Conservation (phyloP, 1,284 basidiomycete genomes). For the Inonotus obliquus region DNA sequence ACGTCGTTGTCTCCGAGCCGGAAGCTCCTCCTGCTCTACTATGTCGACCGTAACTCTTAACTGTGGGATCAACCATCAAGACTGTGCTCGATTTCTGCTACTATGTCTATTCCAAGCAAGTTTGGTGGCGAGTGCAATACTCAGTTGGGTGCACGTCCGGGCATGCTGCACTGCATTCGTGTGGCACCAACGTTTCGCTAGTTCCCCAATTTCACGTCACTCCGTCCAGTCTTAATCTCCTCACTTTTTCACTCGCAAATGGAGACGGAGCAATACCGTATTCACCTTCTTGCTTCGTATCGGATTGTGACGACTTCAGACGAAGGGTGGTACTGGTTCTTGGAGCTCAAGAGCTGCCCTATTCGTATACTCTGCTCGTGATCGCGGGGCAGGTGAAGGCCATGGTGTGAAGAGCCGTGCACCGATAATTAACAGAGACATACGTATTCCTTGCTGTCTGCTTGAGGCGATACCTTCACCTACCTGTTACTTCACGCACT, state of each 20-base stretch:
- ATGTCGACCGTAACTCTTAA: background rate
- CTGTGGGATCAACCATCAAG: background rate
- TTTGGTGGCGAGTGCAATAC: background rate
- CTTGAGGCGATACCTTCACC: background rate
- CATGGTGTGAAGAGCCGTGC: conserved; percentile 13
- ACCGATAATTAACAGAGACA: conserved; percentile 8
- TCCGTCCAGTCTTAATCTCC: background rate
- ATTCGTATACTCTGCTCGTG: background rate
- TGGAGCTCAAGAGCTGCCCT: background rate
- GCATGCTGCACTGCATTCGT: background rate
- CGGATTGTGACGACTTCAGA: background rate
- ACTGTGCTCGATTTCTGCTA: background rate
- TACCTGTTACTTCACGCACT: conserved; percentile 7
- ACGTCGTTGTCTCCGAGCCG: no score
- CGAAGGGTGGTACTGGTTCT: background rate
- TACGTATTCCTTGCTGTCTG: conserved; percentile 3
- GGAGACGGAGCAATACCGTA: background rate
- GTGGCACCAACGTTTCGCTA: conserved; percentile 7
- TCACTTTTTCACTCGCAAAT: background rate
- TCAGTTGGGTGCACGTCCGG: background rate
- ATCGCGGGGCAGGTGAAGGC: background rate
- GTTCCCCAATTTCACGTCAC: background rate
- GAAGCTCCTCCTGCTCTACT: no score
- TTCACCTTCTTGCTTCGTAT: background rate
- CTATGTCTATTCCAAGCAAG: background rate